Percentiles rank a stretch among this genome's conserved stretches.
Evolutionary conservation across 805 yeast species (phyloP).

Genomic region (Pichia gijzeniarum): DNA sequence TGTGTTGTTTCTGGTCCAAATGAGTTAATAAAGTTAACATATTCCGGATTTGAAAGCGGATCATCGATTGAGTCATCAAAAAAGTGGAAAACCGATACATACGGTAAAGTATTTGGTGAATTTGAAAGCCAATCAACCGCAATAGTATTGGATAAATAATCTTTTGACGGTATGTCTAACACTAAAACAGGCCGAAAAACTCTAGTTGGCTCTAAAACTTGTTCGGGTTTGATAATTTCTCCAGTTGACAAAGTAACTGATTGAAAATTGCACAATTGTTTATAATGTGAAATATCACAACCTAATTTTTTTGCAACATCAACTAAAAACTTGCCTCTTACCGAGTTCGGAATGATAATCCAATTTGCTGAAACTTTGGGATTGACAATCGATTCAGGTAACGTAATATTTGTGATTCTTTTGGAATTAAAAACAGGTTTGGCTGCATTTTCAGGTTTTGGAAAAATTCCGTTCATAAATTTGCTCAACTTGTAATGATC

Average conservation of each 20-base stretch:
- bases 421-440: conserved; percentile 12
- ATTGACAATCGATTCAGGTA: conserved; percentile 23
- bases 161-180: conserved; percentile 61
- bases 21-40: conserved; percentile 43
- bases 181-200: conserved; percentile 55
- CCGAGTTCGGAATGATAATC: conserved; percentile 57
- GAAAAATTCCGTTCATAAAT: conserved; percentile 21
- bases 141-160: conserved; percentile 35
- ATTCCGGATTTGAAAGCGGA: conserved; percentile 35
- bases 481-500: conserved; percentile 9
- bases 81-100: conserved; percentile 63
- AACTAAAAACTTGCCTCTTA: conserved; percentile 71
- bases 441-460: conserved; percentile 13
- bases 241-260: conserved; percentile 56
- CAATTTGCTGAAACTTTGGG: conserved; percentile 50
- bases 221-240: conserved; percentile 50
- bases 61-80: conserved; percentile 50
- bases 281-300: conserved; percentile 55
- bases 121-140: conserved; percentile 19
- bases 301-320: conserved; percentile 62
- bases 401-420: conserved; percentile 18
- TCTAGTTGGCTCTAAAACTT: conserved; percentile 63
- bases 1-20: conserved; percentile 53
- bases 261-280: conserved; percentile 53
- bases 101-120: conserved; percentile 10